Evolutionary conservation across 2,329 filamentous ascomycete genomes (phyloP).

Genomic region (Aspergillus luchuensis): DNA sequence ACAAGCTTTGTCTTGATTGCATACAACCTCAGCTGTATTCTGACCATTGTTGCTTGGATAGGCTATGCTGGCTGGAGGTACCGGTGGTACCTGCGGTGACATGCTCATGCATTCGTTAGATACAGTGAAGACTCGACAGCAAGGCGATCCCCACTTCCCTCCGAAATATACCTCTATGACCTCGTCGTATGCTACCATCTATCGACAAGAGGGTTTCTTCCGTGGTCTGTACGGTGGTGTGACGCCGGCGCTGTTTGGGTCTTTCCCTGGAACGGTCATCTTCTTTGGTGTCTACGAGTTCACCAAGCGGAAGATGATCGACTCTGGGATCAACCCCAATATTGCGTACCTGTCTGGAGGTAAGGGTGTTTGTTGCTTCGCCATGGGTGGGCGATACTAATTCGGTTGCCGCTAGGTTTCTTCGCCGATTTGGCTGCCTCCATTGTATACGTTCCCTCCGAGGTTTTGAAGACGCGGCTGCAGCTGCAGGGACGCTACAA

Average conservation of each 20-base stretch:
- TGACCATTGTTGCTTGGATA: conserved; percentile 39
- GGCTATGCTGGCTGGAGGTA: conserved; percentile 93
- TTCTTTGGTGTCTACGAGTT: conserved; percentile 98
- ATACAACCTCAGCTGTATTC: neutral
- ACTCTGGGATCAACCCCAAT: conserved; percentile 77
- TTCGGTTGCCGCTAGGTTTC: conserved; percentile 62
- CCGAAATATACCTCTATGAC: conserved; percentile 90
- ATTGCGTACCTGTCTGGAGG: conserved; percentile 84
- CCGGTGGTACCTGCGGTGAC: conserved; percentile 91
- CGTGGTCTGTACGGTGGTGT: conserved; percentile 93
- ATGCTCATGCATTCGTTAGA: conserved; percentile 99
- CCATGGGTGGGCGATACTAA: conserved; percentile 6
- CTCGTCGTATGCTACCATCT: conserved; percentile 89
- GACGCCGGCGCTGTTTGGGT: conserved; percentile 84
- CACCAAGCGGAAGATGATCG: conserved; percentile 87
- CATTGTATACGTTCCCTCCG: conserved; percentile 91
- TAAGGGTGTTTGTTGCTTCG: conserved; percentile 44
- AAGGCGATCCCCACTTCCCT: conserved; percentile 90
- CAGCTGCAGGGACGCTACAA: conserved; percentile 94
- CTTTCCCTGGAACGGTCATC: conserved; percentile 87
- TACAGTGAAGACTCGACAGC: conserved; percentile 96
- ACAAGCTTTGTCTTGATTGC: neutral
- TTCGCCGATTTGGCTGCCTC: conserved; percentile 90
- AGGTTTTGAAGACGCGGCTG: conserved; percentile 95
- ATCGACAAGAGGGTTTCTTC: conserved; percentile 83